Evolutionary conservation across 2,329 filamentous ascomycete genomes (phyloP).

Genomic region (Akanthomyces uredinophilus): DNA sequence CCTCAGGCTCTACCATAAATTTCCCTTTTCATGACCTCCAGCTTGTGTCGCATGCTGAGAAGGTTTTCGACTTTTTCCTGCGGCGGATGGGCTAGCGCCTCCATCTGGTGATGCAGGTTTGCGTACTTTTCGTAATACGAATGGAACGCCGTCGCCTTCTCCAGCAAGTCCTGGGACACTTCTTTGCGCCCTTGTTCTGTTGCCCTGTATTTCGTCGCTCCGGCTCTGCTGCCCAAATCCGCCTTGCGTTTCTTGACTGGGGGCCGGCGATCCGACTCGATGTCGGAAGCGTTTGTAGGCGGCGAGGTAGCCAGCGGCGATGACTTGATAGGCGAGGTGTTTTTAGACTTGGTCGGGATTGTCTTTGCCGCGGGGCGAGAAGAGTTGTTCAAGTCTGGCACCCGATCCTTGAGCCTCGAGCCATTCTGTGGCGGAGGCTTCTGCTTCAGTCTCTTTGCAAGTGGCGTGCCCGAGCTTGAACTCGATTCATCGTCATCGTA

Average conservation of each 20-base stretch:
- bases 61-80: slow-evolving; percentile 47
- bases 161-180: slow-evolving; percentile 39
- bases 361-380: neutral
- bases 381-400: neutral
- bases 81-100: slow-evolving; percentile 44
- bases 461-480: slow-evolving; percentile 54
- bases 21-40: slow-evolving; percentile 54
- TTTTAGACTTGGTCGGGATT: slow-evolving; percentile 37
- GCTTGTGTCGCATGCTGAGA: slow-evolving; percentile 48
- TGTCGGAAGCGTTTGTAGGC: slow-evolving; percentile 59
- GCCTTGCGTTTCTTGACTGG: slow-evolving; percentile 41
- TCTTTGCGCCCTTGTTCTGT: neutral
- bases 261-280: slow-evolving; percentile 40
- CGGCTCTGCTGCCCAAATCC: slow-evolving; percentile 20
- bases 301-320: slow-evolving; percentile 62
- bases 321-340: slow-evolving; percentile 57
- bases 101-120: slow-evolving; percentile 51
- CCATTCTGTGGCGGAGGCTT: slow-evolving; percentile 34
- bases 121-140: slow-evolving; percentile 52
- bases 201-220: slow-evolving; percentile 30
- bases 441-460: slow-evolving; percentile 53
- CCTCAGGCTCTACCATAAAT: slow-evolving; percentile 42
- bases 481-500: slow-evolving; percentile 52
- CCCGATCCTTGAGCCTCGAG: slow-evolving; percentile 26
- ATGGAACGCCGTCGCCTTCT: slow-evolving; percentile 52